Evolutionary conservation across 208 protist species (phyloP).

Genomic region (Trypanosoma scelopori): DNA sequence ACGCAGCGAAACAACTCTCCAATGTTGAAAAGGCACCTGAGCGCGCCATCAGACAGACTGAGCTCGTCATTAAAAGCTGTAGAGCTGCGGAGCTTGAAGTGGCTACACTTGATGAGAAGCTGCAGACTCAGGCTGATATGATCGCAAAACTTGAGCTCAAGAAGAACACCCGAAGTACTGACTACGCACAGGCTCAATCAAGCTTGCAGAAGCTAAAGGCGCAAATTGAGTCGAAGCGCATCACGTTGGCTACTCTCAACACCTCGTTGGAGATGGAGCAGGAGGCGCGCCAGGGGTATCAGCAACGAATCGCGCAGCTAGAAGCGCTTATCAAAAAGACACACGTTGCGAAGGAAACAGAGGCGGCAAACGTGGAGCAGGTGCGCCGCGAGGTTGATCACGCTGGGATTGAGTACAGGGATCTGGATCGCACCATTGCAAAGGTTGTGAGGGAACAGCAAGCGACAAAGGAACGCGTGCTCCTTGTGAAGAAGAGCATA

Average conservation of each 20-base stretch:
- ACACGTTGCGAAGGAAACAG: constrained; percentile 48
- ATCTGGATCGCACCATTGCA: constrained; percentile 50
- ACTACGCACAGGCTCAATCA: constrained; percentile 62
- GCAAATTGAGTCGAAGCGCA: constrained; percentile 80
- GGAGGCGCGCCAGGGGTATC: constrained; percentile 66
- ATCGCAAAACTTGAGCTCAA: constrained; percentile 81
- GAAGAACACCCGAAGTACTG: constrained; percentile 60
- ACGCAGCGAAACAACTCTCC: constrained; percentile 66
- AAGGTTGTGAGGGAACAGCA: constrained; percentile 49
- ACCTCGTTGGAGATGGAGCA: constrained; percentile 78
- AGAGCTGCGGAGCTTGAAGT: constrained; percentile 70
- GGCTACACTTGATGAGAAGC: constrained; percentile 57
- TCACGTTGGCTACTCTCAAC: constrained; percentile 86
- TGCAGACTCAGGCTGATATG: constrained; percentile 52
- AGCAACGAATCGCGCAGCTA: constrained; percentile 68
- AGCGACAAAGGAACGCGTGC: constrained; percentile 41
- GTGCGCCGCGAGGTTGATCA: constrained; percentile 74
- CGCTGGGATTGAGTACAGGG: constrained; percentile 45
- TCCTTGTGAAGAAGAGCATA: constrained; percentile 37
- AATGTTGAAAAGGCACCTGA: constrained; percentile 86
- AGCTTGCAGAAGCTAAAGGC: constrained; percentile 60
- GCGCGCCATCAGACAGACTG: constrained; percentile 68
- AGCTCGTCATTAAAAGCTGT: constrained; percentile 69
- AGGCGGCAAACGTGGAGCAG: constrained; percentile 64
- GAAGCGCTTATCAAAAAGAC: constrained; percentile 75